Evolutionary conservation across 495 filamentous ascomycete species (phyloP), one percentile per base, ranked within the genome.

Genomic region (Delitschia confertaspora): DNA sequence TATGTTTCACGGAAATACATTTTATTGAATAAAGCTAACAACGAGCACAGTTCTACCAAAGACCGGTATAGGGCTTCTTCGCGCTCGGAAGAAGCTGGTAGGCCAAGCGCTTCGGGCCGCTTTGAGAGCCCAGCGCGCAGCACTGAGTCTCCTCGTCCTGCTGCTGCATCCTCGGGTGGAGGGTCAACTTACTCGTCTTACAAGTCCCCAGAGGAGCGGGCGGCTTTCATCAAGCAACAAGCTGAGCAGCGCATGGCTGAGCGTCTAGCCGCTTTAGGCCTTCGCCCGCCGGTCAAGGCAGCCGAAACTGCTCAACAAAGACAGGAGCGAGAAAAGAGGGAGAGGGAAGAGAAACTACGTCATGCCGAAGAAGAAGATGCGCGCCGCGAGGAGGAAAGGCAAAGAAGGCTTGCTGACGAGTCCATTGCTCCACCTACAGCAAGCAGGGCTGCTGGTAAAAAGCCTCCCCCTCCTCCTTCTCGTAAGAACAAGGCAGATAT

Each of bases 241-340:
- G 93, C 93, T 9, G 88, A 96, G 62, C 85, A 87, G 59, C 83
- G 88, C 33, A 95, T 99, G 83, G 88, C 89, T n/a, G 93, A 96
- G 61, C 78, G 91, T 36, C 78, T 99, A 50, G 93, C 93, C 32
- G 91, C 89, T 33, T 75, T 95, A 42, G 91, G 91, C 13, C 75
- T 99, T 52, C 91, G 87, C 57, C 76, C 88, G 20, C 77, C 83
- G 21, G 62, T 51, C 19, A 77, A 76, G 35, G 66, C 75, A 2
- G 82, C 76, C 46, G 91, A 99, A 64, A 83, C 80, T 19, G 65
- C 87, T 1, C 72, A 79, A 38, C 88, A 96, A 65, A 76, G 88
- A 32, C 75, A 82, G 43, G 93, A 95, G 55, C 80, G 91, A 16
- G 91, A 99, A 63, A 78, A 73, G 51, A 84, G 77, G 48, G 91